Conservation (phyloP, 768 basidiomycete genomes). For the Termitomyces sp. region DNA sequence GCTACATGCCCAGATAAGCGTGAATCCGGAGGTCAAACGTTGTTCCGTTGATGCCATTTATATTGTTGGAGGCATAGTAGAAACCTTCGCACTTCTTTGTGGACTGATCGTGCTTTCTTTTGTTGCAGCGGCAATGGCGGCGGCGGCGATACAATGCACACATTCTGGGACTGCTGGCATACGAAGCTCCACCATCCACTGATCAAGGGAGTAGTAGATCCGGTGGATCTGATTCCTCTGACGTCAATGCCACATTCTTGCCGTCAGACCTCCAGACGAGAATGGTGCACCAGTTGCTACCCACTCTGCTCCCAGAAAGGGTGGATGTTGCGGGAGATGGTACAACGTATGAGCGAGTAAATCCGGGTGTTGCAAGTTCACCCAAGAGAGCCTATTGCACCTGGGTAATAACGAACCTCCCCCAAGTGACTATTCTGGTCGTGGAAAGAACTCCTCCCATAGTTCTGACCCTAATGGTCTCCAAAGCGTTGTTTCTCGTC, state of each 20-base stretch:
- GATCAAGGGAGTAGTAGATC: neutral
- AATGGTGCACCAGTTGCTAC: neutral
- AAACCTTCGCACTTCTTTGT: neutral
- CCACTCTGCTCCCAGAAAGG: neutral
- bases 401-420: neutral
- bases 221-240: neutral
- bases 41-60: neutral
- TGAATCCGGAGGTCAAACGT: neutral
- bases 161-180: neutral
- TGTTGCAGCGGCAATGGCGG: neutral
- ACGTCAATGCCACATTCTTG: neutral
- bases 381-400: neutral
- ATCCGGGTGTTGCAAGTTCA: neutral
- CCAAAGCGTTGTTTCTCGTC: neutral
- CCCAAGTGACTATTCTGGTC: neutral
- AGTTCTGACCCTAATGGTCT: neutral
- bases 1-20: neutral
- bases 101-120: neutral
- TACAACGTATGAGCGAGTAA: constrained; percentile 2
- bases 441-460: neutral
- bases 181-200: neutral
- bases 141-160: no score
- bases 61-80: neutral
- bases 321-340: neutral
- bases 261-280: neutral